Evolutionary conservation across 192 early-diverging fungal species (phyloP).

Genomic region (Fimicolochytrium jonesii): DNA sequence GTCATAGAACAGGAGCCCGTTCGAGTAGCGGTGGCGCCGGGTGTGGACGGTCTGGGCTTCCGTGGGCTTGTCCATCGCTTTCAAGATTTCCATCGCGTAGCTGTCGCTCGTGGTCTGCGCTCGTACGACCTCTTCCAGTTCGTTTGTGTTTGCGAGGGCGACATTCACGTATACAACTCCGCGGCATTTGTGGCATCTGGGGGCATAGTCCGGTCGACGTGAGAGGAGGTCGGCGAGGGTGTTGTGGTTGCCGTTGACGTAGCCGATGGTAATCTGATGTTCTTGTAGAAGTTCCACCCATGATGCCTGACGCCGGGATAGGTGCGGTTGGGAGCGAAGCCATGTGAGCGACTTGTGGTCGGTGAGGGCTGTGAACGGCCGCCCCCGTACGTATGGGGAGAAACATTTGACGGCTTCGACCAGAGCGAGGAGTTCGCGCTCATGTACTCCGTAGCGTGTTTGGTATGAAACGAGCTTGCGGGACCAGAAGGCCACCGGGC

Average conservation of each 20-base stretch:
- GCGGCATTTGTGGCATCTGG: background rate
- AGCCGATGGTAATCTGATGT: constrained; percentile 8
- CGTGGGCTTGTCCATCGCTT: no score
- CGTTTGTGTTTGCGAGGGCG: no score
- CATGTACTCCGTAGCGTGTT: constrained; percentile 12
- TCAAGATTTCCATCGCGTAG: no score
- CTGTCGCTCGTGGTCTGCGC: no score
- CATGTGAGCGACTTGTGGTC: constrained; percentile 42
- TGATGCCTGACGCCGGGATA: constrained; percentile 30
- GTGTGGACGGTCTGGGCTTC: no score
- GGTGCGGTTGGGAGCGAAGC: constrained; percentile 23
- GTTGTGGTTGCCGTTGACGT: constrained; percentile 25
- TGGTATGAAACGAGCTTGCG: constrained; percentile 8
- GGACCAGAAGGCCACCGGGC: constrained; percentile 9
- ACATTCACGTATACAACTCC: no score
- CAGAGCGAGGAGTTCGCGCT: constrained; percentile 20
- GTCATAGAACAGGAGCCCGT: no score
- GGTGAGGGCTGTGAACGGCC: background rate
- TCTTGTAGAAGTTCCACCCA: constrained; percentile 24
- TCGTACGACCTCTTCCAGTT: no score
- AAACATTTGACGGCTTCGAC: constrained; percentile 19
- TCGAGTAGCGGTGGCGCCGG: no score
- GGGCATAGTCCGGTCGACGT: constrained; percentile 9
- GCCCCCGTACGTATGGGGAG: no score
- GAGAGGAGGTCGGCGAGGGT: constrained; percentile 29